Evolutionary conservation across 768 basidiomycete species (phyloP).

Genomic region (Suillus placidus): DNA sequence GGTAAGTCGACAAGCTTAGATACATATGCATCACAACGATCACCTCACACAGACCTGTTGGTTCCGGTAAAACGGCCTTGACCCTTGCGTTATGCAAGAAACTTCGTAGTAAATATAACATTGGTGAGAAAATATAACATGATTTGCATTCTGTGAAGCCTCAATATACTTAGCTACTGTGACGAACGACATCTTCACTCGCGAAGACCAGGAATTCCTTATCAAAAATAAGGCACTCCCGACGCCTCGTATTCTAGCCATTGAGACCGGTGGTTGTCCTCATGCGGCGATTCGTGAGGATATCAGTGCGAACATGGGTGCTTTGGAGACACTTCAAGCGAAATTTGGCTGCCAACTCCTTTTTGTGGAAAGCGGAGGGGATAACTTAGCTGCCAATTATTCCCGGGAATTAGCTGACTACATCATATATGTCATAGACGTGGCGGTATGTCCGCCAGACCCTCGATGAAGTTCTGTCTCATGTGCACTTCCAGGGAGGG

Average conservation of each 20-base stretch:
- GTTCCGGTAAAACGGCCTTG: conserved; percentile 95
- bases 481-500: conserved; percentile 66
- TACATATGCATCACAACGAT: background rate
- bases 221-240: conserved; percentile 91
- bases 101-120: conserved; percentile 84
- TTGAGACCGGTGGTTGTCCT: conserved; percentile 98
- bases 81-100: conserved; percentile 87
- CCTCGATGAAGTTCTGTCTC: conserved; percentile 8
- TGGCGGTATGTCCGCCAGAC: conserved; percentile 54
- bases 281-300: conserved; percentile 99
- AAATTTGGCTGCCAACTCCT: conserved; percentile 89
- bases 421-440: conserved; percentile 92
- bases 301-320: conserved; percentile 96
- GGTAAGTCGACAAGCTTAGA: conserved; percentile 52
- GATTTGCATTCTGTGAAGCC: conserved; percentile 11
- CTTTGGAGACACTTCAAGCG: conserved; percentile 91
- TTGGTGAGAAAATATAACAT: conserved; percentile 56
- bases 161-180: conserved; percentile 68
- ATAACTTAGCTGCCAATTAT: conserved; percentile 97
- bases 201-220: conserved; percentile 97
- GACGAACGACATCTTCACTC: conserved; percentile 99
- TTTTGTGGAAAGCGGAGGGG: conserved; percentile 95
- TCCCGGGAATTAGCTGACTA: conserved; percentile 96
- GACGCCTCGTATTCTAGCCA: conserved; percentile 84
- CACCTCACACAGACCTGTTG: conserved; percentile 75